Evolutionary conservation across 495 filamentous ascomycete species (phyloP), one percentile per base, ranked within the genome.

Genomic region (Choiromyces venosus): DNA sequence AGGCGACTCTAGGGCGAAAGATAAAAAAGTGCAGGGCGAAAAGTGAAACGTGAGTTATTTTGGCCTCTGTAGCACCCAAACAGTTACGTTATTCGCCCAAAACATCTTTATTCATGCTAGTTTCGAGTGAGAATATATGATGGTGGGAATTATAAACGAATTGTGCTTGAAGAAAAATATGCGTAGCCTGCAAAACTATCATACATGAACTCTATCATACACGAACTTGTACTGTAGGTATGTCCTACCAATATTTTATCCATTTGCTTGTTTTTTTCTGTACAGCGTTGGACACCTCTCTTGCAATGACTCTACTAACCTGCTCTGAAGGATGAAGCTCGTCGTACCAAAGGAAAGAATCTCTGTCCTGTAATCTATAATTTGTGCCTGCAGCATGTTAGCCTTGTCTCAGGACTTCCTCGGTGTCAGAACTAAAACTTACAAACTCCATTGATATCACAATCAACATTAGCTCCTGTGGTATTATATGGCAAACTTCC

Each of bases 241-340:
- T 14, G 16, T 6, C 61, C 66, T 46, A 72, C 65, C 8, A 75
- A 66, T 66, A 52, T 8, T 44, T 71, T 37, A 70, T 35, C 72
- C 72, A 75, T 52, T 71, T 25, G 4, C 69, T 65, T 65, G 33
- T 36, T 33, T 84, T 83, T 19, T 89, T 88, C 37, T 82, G 81
- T 10, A 92, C 81, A 0, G 89, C 86, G 52, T 88, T 86, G 35
- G 88, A 82, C 82, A 92, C 91, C 75, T 88, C 85, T 70, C 83
- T 79, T 21, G 86, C 90, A 73, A 93, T 84, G 52, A 85, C 78
- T 68, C 84, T 81, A 82, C 84, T 81, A 10, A 87, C 85, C 82
- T 87, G 85, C 79, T 87, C 83, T n/a, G 85, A 87, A 21, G 90
- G 89, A 82, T 93, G 91, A 79, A 92, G 81, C 79, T 88, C 86